Evolutionary conservation across 1,139 yeast genomes (phyloP), one percentile per base, ranked within the genome.

Genomic region (Saccharomyces hybrid): DNA sequence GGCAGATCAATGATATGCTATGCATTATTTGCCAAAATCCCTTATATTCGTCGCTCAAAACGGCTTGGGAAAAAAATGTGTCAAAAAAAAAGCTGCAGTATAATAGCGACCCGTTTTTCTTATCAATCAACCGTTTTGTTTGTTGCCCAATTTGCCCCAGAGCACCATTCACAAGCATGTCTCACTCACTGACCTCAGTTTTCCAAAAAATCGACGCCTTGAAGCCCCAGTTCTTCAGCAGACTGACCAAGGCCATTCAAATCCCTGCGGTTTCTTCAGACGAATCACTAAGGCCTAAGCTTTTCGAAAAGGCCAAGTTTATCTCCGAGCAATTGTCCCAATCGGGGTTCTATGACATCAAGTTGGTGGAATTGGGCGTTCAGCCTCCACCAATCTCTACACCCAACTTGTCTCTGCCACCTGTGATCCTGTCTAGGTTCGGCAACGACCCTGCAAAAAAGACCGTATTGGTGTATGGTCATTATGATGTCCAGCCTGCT

Each of bases 401-500:
- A 60, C 70, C 81, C 23, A 77, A 75, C 49, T 76, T 93, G 61
- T 81, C 83, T 64, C 80, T 95, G 63, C 99, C 99, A 27, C 99
- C 99, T 11, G 85, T 93, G 59, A 90, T 95, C 27, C 80, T 93
- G 61, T 95, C 93, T 46, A 82, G 95, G 66, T 85, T 80, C 65
- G 99, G 99, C 51, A 70, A 71, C 47, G 96, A 91, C 69, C 84
- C 96, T 46, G 87, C 88, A 76, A 69, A 69, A 61, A 91, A 90
- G 74, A 93, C 90, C 28, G 86, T 95, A 47, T 80, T 95, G 63
- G 85, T 95, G 51, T 93, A 93, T 70, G 99, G 98, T 42, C 99
- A 93, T 72, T 91, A 91, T 73, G 99, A 93, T 66, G 99, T 93
- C 57, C 99, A 93, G 76, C 99, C 99, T 7, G 99, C 99, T 16